A percentile compares a stretch with the other conserved stretches of the same genome.
Conservation (phyloP, 176 grass and related monocot species). For the Neostapfia colusana region DNA sequence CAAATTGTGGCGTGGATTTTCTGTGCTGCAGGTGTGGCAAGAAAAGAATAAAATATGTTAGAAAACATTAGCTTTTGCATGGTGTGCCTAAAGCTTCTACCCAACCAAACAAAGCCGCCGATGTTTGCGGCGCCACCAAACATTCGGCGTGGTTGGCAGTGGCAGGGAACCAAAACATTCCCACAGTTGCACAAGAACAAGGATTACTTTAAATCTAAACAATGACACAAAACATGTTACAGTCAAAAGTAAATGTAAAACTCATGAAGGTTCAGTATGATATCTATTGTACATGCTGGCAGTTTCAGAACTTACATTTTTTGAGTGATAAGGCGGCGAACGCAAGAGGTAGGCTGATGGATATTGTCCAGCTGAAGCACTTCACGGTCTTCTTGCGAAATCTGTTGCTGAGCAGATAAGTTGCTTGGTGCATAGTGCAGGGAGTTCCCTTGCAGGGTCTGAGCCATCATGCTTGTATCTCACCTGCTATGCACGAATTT, state of each 20-base stretch:
- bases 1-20: no score
- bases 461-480: slow-evolving; percentile 41
- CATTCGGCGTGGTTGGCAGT: no score
- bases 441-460: slow-evolving; percentile 36
- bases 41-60: no score
- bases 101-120: no score
- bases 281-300: background rate
- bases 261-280: no score
- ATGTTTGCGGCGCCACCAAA: no score
- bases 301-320: slow-evolving; percentile 41
- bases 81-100: no score
- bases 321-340: slow-evolving; percentile 8
- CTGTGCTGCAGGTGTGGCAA: no score
- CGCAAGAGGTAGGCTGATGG: slow-evolving; percentile 3
- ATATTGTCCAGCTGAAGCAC: slow-evolving; percentile 43
- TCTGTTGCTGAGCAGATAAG: slow-evolving; percentile 1
- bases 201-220: background rate
- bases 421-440: slow-evolving; percentile 20
- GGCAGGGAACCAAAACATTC: no score
- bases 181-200: no score
- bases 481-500: slow-evolving; percentile 29
- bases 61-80: no score
- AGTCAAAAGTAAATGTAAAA: no score
- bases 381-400: background rate
- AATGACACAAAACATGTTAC: background rate